Evolutionary conservation across 345 rosid species (phyloP).

Genomic region (Sonneratia alba): DNA sequence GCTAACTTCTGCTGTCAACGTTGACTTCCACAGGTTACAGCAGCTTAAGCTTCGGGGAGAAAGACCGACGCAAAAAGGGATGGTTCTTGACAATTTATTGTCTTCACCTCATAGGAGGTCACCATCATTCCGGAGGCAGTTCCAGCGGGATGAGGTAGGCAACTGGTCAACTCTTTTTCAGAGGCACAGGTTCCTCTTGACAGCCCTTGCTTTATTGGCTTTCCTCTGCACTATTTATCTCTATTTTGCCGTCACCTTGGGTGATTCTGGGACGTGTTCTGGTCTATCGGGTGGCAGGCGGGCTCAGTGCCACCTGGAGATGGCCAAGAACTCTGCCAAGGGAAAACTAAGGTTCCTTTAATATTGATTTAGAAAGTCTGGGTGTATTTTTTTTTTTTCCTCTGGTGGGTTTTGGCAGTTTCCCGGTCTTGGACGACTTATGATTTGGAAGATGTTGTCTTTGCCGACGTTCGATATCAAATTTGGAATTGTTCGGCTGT

Average conservation of each 20-base stretch:
- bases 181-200: constrained; percentile 83
- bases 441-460: not conserved
- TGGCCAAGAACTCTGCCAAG: constrained; percentile 35
- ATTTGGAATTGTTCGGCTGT: not conserved
- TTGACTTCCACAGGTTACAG: not conserved
- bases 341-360: constrained; percentile 47
- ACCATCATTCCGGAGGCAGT: constrained; percentile 49
- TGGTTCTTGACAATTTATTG: constrained; percentile 64
- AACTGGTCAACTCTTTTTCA: constrained; percentile 63
- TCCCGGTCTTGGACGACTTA: not conserved
- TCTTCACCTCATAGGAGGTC: constrained; percentile 71
- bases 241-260: constrained; percentile 84
- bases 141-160: constrained; percentile 62
- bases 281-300: constrained; percentile 54
- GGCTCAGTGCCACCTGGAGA: constrained; percentile 49
- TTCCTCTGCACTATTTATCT: constrained; percentile 84
- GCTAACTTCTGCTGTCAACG: not conserved
- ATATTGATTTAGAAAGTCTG: constrained; percentile 1
- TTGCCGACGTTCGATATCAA: not conserved
- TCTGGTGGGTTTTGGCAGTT: not conserved
- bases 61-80: not conserved
- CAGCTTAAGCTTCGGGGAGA: not conserved
- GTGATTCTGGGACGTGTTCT: constrained; percentile 48
- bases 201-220: constrained; percentile 61
- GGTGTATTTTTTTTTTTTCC: not conserved